phyloP scores from a whole-genome alignment of 2,329 filamentous ascomycete genomes.

The Huntiella decipiens region DNA sequence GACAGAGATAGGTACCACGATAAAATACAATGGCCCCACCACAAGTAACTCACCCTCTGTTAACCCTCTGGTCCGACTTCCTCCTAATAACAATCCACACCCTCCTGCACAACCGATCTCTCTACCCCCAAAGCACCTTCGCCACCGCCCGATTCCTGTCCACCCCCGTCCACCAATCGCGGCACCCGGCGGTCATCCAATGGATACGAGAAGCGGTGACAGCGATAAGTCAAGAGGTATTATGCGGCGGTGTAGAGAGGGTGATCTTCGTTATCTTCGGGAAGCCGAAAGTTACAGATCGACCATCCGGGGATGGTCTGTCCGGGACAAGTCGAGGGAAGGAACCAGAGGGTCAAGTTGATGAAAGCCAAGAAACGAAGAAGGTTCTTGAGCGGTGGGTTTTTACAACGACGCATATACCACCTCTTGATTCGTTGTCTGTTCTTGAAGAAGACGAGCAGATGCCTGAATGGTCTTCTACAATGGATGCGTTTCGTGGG shows the following conservation, averaged over 20 bases:
- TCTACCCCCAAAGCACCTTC: constrained; percentile 67
- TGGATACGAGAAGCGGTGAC: constrained; percentile 71
- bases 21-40: too few species aligned
- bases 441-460: constrained; percentile 14
- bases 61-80: constrained; percentile 58
- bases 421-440: not conserved
- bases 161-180: constrained; percentile 64
- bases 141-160: constrained; percentile 65
- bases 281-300: not conserved
- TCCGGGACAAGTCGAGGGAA: too few species aligned
- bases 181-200: constrained; percentile 66
- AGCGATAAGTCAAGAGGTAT: constrained; percentile 51
- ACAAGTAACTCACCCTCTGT: constrained; percentile 22
- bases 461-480: constrained; percentile 14
- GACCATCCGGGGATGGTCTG: constrained; percentile 9
- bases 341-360: too few species aligned
- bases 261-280: constrained; percentile 31
- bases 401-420: constrained; percentile 7
- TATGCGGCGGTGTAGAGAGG: constrained; percentile 30
- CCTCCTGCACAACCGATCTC: constrained; percentile 60
- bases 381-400: constrained; percentile 8
- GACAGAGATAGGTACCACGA: too few species aligned
- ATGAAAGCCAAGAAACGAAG: not conserved
- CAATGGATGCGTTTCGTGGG: not conserved
- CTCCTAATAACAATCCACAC: constrained; percentile 70